phyloP scores from a whole-genome alignment of 345 rosid genomes.

The Boechera divaricarpa region DNA sequence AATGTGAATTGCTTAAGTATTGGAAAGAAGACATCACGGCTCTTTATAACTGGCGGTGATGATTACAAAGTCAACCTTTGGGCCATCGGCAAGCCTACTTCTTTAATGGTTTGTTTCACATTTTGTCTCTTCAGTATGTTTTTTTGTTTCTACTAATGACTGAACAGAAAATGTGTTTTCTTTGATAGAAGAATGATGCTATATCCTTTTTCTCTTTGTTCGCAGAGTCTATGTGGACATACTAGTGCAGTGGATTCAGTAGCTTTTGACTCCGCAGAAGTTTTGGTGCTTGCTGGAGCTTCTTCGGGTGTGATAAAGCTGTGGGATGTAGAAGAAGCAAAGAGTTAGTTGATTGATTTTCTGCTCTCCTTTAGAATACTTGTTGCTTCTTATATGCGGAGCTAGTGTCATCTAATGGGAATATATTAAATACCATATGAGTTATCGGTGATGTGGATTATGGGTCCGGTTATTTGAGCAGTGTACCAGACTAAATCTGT shows the following conservation, averaged over 20 bases:
- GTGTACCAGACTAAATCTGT: not conserved
- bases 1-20: conserved; percentile 83
- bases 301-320: conserved; percentile 51
- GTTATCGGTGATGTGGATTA: not conserved
- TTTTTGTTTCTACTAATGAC: not conserved
- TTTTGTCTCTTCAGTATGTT: conserved; percentile 13
- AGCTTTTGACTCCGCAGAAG: conserved; percentile 49
- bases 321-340: conserved; percentile 50
- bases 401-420: conserved; percentile 4
- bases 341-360: conserved; percentile 47
- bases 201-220: not conserved
- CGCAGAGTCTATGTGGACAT: conserved; percentile 50
- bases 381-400: not conserved
- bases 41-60: conserved; percentile 87
- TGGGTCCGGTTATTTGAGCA: conserved; percentile 2
- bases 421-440: not conserved
- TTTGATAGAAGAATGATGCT: conserved; percentile 7
- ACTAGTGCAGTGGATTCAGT: conserved; percentile 48
- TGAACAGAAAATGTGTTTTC: not conserved
- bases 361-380: conserved; percentile 16
- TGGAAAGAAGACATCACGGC: conserved; percentile 80
- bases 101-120: conserved; percentile 69
- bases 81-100: conserved; percentile 87
- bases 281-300: conserved; percentile 51
- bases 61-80: conserved; percentile 92